phyloP scores from a whole-genome alignment of 106 monocot species.

The Cymbidium sinense region DNA sequence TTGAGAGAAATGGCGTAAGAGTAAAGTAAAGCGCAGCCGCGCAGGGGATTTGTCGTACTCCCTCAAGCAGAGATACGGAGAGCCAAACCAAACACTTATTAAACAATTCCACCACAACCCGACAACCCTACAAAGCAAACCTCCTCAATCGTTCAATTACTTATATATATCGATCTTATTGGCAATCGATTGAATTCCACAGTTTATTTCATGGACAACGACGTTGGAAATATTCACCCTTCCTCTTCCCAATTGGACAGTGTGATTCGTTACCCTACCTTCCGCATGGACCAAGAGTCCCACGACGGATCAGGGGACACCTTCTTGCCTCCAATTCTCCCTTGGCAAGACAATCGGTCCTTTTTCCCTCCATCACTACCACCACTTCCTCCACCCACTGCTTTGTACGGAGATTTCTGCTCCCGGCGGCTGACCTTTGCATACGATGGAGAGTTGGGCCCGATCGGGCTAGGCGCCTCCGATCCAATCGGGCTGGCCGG shows the following conservation, averaged over 20 bases:
- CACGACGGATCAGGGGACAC: neutral
- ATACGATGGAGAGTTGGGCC: slow-evolving; percentile 8
- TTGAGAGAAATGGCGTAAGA: neutral
- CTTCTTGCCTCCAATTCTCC: neutral
- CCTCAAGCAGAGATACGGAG: neutral
- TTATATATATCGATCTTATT: too few species aligned
- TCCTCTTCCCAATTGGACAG: neutral
- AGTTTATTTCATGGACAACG: neutral
- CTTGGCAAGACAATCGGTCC: neutral
- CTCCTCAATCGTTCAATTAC: too few species aligned
- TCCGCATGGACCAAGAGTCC: neutral
- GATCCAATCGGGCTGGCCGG: slow-evolving; percentile 34
- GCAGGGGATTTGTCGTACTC: neutral
- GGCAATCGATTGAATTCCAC: too few species aligned
- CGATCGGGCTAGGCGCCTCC: neutral
- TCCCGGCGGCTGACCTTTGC: slow-evolving; percentile 23
- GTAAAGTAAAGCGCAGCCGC: slow-evolving; percentile 1
- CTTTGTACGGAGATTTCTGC: slow-evolving; percentile 16
- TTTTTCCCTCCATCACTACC: slow-evolving; percentile 12
- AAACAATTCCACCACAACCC: too few species aligned
- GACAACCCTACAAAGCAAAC: too few species aligned
- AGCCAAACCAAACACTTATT: neutral
- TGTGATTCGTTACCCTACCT: neutral
- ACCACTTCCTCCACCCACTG: slow-evolving; percentile 19
- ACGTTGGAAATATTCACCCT: neutral